Evolutionary conservation across 345 rosid genomes (phyloP), one percentile per base, ranked within the genome.

Genomic region (Firmiana major): DNA sequence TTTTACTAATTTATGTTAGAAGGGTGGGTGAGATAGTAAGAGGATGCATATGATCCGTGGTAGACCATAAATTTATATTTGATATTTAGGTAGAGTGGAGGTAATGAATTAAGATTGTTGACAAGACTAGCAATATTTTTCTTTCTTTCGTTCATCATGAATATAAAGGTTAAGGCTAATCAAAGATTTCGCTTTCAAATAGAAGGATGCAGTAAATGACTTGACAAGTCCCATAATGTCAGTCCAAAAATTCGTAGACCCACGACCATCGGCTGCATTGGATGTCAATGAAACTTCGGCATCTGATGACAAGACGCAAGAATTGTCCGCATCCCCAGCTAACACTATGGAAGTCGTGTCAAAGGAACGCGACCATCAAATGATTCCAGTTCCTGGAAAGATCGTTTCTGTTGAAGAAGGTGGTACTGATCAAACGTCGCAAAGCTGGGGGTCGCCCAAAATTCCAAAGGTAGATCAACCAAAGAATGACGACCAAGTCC

Each of bases 381-480:
- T 31, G 40, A 62, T 45, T 53, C 82, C 77, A 22, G 36, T 51
- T 13, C 68, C 73, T 5, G 82, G 77, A 53, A 84, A 80, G 65
- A 82, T 77, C n/a, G 71, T 59, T 63, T 34, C 64, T 66, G 76
- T 63, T n/a, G 84, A 83, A n/a, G 84, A 83, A n/a, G 85, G 81
- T 13, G 85, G 81, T 26, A 82, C 67, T 45, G 89, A 85, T 81
- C 86, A 77, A 63, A 63, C 82, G 11, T 83, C 88, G 6, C 84
- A 76, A 77, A 84, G 86, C 58, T 79, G 82, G 86, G 34, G 34
- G 34, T 84, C 91, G 15, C 83, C 89, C 26, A 87, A 82, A 53
- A 84, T 81, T 81, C 87, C 88, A 24, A 86, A 79, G 73, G 28
- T 81, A 11, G 91, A 89, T 28, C 91, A 84, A 38, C 77, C 63